Base-by-base conservation (phyloP, 345 rosid species). In the Aquilaria malaccensis region DNA sequence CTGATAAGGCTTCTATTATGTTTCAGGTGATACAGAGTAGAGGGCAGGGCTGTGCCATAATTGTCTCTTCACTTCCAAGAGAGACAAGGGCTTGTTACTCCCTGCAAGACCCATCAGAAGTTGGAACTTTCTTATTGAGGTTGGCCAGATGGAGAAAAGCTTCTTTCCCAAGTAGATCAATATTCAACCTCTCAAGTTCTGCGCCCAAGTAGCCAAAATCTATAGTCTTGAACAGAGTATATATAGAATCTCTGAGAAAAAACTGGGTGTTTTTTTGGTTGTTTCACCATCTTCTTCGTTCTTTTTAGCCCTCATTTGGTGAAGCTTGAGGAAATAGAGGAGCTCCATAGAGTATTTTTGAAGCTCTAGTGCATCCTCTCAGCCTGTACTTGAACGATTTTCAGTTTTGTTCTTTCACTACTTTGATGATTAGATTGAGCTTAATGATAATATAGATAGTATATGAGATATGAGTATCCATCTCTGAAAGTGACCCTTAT, bases 21-120 rank as follows among this genome's bases (percentile, higher is more conserved):
- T 33, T 67, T 50, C 72, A 80, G 88, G 81, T 73, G 31, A 67
- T 82, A 60, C 63, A 64, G 55, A 64, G 66, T 3, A 74, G 76
- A 45, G 67, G 71, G 2, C 62, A 67, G 73, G 90, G 87, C 13
- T 76, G 70, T 61, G 70, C 85, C 15, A 76, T 85, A 13, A 51
- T 82, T 2, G 90, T 85, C 43, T 84, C 90, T 45, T 66, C 82
- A 5, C 61, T 45, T 48, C 57, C 73, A 0, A 82, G 66, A 65
- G 77, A 78, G n/a, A 85, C 85, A 22, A 55, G 62, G n/a, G 87
- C 91, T 3, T 59, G 73, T 1, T 75, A 74, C 72, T 82, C 87
- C 43, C 70, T 85, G 7, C 69, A 60, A 13, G 78, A 82, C 13
- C 79, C 84, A 11, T 59, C 72, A 10, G 74, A 80, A 60, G 87